A percentile compares a stretch with the other conserved stretches of the same genome.
These are phyloP conservation scores for Tolypocladium ophioglossoides DNA, from an alignment of 2,329 filamentous ascomycete species.

Conservation along the genomic window DNA sequence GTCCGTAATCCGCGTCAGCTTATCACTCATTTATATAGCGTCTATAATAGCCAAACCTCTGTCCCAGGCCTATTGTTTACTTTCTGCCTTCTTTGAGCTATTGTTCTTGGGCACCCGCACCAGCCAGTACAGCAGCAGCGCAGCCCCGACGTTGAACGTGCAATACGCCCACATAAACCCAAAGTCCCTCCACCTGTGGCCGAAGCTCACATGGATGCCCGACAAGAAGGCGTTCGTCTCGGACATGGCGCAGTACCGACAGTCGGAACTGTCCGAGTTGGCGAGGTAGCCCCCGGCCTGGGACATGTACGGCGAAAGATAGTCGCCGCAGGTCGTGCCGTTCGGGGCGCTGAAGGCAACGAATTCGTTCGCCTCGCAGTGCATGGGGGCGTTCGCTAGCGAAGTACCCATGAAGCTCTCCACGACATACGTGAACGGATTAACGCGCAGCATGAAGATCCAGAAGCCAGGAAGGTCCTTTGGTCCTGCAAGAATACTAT, in stretches of 20 bases:
- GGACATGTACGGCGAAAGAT: neutral
- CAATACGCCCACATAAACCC: neutral
- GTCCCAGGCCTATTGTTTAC: neutral
- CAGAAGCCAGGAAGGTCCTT: constrained; percentile 58
- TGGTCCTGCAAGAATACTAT: neutral
- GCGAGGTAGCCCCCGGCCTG: neutral
- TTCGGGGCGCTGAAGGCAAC: neutral
- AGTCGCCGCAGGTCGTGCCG: neutral
- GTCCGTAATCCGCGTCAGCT: no score
- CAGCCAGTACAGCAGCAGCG: neutral
- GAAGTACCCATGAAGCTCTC: constrained; percentile 30
- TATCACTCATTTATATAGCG: no score
- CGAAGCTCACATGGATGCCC: neutral
- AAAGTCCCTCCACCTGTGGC: neutral
- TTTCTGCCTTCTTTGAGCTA: neutral
- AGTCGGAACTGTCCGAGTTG: neutral
- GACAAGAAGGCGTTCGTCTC: neutral
- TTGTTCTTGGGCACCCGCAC: neutral
- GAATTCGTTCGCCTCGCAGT: neutral
- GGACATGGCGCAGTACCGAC: neutral
- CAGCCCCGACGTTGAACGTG: neutral
- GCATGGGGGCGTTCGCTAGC: neutral
- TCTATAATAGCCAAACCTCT: neutral
- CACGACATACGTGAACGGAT: constrained; percentile 72
- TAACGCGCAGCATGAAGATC: constrained; percentile 71